phyloP scores from a whole-genome alignment of 2,329 filamentous ascomycete species.

The Ceratocystis cacaofunesta region DNA sequence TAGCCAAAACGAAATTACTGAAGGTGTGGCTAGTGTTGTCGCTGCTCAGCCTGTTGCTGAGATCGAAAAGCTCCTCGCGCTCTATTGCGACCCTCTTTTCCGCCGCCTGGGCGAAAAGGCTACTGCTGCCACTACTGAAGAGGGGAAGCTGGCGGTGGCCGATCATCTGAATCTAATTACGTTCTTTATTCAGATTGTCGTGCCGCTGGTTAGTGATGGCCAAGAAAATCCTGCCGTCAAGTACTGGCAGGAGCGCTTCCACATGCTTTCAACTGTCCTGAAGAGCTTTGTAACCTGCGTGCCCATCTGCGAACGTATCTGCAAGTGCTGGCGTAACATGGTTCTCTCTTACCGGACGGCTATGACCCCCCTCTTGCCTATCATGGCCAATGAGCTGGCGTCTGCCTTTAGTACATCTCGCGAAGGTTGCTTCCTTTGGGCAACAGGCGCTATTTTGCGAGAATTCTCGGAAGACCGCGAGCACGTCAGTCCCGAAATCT shows the following conservation, averaged over 20 bases:
- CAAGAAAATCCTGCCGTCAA: conserved; percentile 81
- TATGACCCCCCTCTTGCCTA: conserved; percentile 69
- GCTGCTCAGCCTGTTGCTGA: conserved; percentile 69
- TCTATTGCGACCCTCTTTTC: conserved; percentile 86
- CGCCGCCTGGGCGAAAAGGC: conserved; percentile 74
- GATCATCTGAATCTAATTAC: conserved; percentile 89
- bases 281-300: conserved; percentile 75
- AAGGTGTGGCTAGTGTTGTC: conserved; percentile 85
- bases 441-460: conserved; percentile 81
- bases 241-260: conserved; percentile 91
- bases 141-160: conserved; percentile 72
- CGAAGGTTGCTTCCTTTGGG: conserved; percentile 98
- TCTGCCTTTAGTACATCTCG: conserved; percentile 69
- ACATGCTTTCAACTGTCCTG: conserved; percentile 69
- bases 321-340: conserved; percentile 93
- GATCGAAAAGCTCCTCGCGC: conserved; percentile 71
- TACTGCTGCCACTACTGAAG: conserved; percentile 67
- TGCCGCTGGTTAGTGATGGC: conserved; percentile 56
- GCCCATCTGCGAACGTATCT: conserved; percentile 85
- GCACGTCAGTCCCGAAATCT: conserved; percentile 65
- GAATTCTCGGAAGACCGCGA: conserved; percentile 90
- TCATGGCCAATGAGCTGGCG: conserved; percentile 77
- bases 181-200: conserved; percentile 65
- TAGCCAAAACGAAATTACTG: conserved; percentile 91
- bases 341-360: conserved; percentile 86